Evolutionary conservation across 495 filamentous ascomycete genomes (phyloP), one percentile per base, ranked within the genome.

Genomic region (Articulospora tetracladia): DNA sequence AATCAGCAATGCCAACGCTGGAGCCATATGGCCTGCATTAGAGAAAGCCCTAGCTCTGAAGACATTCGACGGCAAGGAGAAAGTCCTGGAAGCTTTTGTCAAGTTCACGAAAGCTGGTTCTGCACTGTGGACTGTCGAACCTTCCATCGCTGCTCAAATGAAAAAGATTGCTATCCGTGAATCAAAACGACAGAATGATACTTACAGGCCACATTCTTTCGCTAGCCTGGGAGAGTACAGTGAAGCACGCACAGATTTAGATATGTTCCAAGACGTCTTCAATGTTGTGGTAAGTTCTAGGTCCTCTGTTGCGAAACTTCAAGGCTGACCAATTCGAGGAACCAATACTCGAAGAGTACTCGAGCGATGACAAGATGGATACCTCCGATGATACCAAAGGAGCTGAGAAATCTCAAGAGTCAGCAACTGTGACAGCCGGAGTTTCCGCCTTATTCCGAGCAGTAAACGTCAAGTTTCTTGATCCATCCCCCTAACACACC

Each of bases 61-160:
- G 74, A 96, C 92, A 3, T 98, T 96, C 83, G 85, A 90, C 11
- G 92, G 91, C 10, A 98, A 98, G 73, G 94, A 97, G 71, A 86
- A 83, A 58, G 85, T 98, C 50, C 75, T 98, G n/a, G 79, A 85
- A 58, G 87, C 90, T n/a, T 88, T 96, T 70, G 86, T 90, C 13
- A 83, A 83, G 57, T 92, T 97, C 64, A 83, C 86, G 1, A 75
- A 81, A 52, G 82, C 86, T 55, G 81, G 76, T 13, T 81, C 77
- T 66, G 74, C 68, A 15, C 66, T 89, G 23, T 92, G 89, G 82
- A 67, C 69, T 32, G 70, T 67, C 13, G 78, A 86, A 32, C 62
- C 70, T 22, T 72, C 75, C 25, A 68, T 79, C 51, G 72, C 73
- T 17, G 72, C 69, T 26, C 66, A 72, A 48, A 72, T 76, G 64